phyloP scores from a whole-genome alignment of 2,329 filamentous ascomycete genomes.

The Diaporthe capsici region DNA sequence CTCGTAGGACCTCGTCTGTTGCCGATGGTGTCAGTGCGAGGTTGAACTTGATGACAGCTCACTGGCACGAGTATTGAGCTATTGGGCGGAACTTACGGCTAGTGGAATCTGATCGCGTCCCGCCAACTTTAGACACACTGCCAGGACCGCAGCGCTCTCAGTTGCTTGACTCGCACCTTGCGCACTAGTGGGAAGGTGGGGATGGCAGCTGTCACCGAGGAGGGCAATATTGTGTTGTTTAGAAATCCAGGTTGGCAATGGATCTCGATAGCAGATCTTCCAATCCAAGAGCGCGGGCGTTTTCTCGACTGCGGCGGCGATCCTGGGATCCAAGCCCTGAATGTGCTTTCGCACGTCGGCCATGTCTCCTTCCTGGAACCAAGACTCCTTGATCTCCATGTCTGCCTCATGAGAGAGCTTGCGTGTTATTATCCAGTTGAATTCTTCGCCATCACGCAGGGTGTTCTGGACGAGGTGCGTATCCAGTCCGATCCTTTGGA shows the following conservation, averaged over 20 bases:
- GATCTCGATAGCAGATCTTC: constrained; percentile 69
- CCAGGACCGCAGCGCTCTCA: constrained; percentile 64
- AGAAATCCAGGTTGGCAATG: constrained; percentile 65
- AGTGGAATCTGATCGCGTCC: constrained; percentile 56
- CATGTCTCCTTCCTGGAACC: constrained; percentile 63
- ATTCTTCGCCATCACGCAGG: constrained; percentile 57
- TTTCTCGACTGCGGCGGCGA: constrained; percentile 60
- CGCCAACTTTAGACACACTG: constrained; percentile 59
- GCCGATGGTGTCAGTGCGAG: constrained; percentile 7
- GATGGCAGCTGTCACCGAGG: constrained; percentile 68
- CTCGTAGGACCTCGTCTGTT: constrained; percentile 57
- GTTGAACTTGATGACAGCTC: background rate
- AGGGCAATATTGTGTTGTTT: constrained; percentile 63
- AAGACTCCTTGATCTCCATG: constrained; percentile 61
- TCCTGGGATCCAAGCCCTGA: constrained; percentile 58
- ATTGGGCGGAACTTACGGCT: constrained; percentile 48
- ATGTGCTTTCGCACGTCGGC: constrained; percentile 56
- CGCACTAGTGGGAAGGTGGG: constrained; percentile 66
- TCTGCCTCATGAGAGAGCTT: constrained; percentile 57
- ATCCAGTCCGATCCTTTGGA: constrained; percentile 56
- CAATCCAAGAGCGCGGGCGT: constrained; percentile 64
- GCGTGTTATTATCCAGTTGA: constrained; percentile 63
- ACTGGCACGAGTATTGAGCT: background rate
- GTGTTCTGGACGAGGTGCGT: constrained; percentile 61
- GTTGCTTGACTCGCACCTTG: constrained; percentile 68